Evolutionary conservation across 495 filamentous ascomycete genomes (phyloP).

Genomic region (Penicillium cataractarum): DNA sequence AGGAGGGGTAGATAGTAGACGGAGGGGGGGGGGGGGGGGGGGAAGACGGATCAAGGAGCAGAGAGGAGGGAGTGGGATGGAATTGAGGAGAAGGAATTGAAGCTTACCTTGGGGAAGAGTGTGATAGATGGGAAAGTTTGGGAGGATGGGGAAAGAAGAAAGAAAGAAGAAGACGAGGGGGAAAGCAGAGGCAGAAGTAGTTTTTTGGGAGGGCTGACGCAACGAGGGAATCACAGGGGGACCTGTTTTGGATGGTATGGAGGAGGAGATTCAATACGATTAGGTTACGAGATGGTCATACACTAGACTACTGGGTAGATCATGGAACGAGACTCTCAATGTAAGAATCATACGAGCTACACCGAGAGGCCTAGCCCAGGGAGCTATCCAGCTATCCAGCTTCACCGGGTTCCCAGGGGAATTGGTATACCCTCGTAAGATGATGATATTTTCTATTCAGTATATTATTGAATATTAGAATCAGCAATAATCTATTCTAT

Average conservation of each 20-base stretch:
- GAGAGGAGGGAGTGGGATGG: slow-evolving; percentile 7
- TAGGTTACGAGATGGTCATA: background rate
- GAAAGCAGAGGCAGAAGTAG: slow-evolving; percentile 29
- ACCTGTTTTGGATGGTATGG: background rate
- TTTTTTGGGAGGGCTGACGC: slow-evolving; percentile 48
- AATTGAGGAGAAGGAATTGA: slow-evolving; percentile 10
- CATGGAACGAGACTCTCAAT: background rate
- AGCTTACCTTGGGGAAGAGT: slow-evolving; percentile 34
- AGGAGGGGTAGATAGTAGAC: slow-evolving; percentile 18
- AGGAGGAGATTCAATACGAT: background rate
- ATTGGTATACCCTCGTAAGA: too few species aligned
- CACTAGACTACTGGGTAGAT: background rate
- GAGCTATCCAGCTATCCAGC: background rate
- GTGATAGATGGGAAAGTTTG: slow-evolving; percentile 20
- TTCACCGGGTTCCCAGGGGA: background rate
- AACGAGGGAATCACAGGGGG: slow-evolving; percentile 42
- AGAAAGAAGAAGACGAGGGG: slow-evolving; percentile 27
- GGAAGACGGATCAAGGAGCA: slow-evolving; percentile 18
- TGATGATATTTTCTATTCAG: too few species aligned
- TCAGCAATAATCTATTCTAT: too few species aligned
- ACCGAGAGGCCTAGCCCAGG: background rate
- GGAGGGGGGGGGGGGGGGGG: slow-evolving; percentile 11
- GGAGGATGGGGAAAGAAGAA: slow-evolving; percentile 36
- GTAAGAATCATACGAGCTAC: too few species aligned
- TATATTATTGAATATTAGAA: too few species aligned